These are phyloP conservation scores for Colletotrichum trifolii DNA, from an alignment of 2,329 filamentous ascomycete species.

Conservation along the genomic window DNA sequence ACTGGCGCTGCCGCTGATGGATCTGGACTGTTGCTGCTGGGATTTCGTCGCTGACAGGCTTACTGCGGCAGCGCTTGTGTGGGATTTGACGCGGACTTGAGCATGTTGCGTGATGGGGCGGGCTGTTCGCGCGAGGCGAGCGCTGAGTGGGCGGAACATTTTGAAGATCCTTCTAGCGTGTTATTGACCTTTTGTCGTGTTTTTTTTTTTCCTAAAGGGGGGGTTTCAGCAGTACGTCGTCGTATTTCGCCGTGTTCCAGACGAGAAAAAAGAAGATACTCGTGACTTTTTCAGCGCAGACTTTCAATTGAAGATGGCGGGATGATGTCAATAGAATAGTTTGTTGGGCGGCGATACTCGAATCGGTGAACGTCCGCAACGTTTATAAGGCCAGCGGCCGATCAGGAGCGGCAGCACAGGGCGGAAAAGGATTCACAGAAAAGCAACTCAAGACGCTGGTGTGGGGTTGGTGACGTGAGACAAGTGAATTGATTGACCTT, in stretches of 20 bases:
- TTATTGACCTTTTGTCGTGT: background rate
- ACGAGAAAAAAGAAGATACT: background rate
- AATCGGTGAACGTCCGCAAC: conserved; percentile 15
- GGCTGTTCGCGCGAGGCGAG: conserved; percentile 30
- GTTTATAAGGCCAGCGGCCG: background rate
- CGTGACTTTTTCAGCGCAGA: background rate
- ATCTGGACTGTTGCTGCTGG: conserved; percentile 43
- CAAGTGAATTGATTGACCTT: conserved; percentile 18
- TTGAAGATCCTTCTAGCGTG: background rate
- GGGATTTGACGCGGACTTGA: conserved; percentile 22
- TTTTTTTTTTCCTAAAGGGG: background rate
- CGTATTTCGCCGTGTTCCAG: background rate
- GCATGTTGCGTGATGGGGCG: conserved; percentile 25
- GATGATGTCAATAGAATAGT: conserved; percentile 25
- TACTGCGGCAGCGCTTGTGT: conserved; percentile 37
- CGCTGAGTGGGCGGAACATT: conserved; percentile 37
- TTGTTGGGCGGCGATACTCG: conserved; percentile 12
- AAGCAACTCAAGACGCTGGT: conserved; percentile 19
- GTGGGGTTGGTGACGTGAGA: conserved; percentile 30
- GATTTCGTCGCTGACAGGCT: conserved; percentile 29
- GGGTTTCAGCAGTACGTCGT: background rate
- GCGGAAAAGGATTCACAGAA: conserved; percentile 3
- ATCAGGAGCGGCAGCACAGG: conserved; percentile 11
- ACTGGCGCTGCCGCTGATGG: conserved; percentile 44
- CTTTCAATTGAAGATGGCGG: conserved; percentile 1